Percentiles rank a stretch among this genome's conserved stretches.
phyloP scores from a whole-genome alignment of 2,329 filamentous ascomycete species.

The Uncinocarpus reesii region DNA sequence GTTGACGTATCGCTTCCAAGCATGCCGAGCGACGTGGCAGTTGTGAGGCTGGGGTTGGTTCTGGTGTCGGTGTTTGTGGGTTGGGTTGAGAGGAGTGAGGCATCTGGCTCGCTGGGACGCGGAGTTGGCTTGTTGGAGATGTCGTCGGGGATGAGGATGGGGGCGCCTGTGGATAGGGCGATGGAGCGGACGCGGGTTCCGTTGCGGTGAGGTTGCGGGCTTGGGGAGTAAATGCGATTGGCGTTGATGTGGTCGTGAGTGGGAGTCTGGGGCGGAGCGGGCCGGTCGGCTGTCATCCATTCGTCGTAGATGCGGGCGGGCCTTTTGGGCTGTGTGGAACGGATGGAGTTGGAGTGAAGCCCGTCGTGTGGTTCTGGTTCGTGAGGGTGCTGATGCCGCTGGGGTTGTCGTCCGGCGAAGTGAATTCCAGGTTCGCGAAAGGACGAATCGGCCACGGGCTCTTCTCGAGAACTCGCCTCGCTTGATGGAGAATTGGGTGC shows the following conservation, averaged over 20 bases:
- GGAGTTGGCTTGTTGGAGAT: constrained; percentile 2
- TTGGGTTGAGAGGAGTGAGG: constrained; percentile 13
- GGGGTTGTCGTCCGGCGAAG: neutral
- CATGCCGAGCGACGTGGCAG: constrained; percentile 4
- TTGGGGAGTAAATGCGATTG: neutral
- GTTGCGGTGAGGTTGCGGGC: neutral
- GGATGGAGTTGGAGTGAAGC: neutral
- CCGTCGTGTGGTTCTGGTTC: neutral
- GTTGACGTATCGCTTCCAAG: neutral
- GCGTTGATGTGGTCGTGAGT: neutral
- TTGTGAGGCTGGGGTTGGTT: constrained; percentile 21
- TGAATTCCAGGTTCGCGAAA: constrained; percentile 1
- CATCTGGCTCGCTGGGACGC: constrained; percentile 11
- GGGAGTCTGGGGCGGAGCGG: neutral
- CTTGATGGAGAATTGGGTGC: constrained; percentile 70
- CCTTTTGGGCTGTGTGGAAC: constrained; percentile 1
- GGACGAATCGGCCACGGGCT: neutral
- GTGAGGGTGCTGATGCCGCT: neutral
- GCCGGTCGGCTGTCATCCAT: neutral
- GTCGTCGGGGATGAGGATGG: constrained; percentile 5
- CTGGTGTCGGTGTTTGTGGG: constrained; percentile 20
- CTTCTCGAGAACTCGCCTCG: constrained; percentile 3
- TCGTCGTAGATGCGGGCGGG: constrained; percentile 6
- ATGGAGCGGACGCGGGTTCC: constrained; percentile 16
- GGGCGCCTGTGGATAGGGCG: constrained; percentile 6